Evolutionary conservation across 345 rosid genomes (phyloP), one percentile per base, ranked within the genome.

Genomic region (Luvunga scandens): DNA sequence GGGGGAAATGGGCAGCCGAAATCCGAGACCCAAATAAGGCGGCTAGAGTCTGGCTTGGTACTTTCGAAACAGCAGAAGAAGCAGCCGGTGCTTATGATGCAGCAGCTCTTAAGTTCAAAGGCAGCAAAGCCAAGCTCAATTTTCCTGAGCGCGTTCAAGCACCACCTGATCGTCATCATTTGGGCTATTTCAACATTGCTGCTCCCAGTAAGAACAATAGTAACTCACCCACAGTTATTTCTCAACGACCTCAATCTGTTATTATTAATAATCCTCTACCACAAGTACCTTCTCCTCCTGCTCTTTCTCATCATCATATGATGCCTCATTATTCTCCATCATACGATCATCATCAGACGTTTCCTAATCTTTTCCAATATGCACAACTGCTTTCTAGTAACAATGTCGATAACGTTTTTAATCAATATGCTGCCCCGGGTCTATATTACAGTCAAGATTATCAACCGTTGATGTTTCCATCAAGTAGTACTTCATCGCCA

Each of bases 1-100:
- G 83, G 83, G 83, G 83, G 7, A 80, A 80, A 62, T 80, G 83
- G 83, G 83, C 83, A 19, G 83, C 83, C 72, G 83, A 80, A 65
- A 80, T 80, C 60, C 76, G 83, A 4, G 79, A 80, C 62, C 83
- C 83, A 13, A 80, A 75, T 31, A 80, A 75, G 61, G 83, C 83
- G 16, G 83, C 83, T 18, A 72, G 83, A 38, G 83, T 80, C n/a
- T 80, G 83, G 83, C 79, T 80, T 5, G 83, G 78, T 14, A 75
- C 78, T 33, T 75, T 75, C n/a, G 78, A 66, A 9, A 75, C 78
- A 2, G 78, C 78, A 24, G 83, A 80, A 65, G 79, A 76, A 28
- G 83, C 83, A 1, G 83, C 83, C 7, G 50, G 61, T 34, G 83
- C 83, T 39, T 80, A 80, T 56, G 83, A 80, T 57, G 76, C 75